These are phyloP conservation scores for Calonectria pseudoreteaudii DNA, from an alignment of 2,329 filamentous ascomycete species.

Conservation along the genomic window DNA sequence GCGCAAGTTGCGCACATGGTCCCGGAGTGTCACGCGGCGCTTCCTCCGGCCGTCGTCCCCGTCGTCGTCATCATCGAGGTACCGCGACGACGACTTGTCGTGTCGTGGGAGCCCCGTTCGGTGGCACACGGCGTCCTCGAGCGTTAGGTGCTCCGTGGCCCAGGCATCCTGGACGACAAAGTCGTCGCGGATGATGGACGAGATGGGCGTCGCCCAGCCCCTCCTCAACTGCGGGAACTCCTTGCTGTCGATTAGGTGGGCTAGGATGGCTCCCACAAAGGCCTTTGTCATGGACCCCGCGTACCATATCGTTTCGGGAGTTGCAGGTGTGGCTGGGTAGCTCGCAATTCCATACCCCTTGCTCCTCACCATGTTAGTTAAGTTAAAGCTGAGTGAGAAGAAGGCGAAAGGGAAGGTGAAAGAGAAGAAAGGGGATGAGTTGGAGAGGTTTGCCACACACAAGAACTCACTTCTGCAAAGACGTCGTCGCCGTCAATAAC, in stretches of 20 bases:
- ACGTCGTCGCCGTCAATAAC: conserved; percentile 42
- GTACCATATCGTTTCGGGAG: conserved; percentile 64
- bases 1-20: conserved; percentile 57
- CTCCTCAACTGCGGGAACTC: conserved; percentile 41
- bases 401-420: too few species aligned
- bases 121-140: conserved; percentile 67
- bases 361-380: background rate
- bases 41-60: conserved; percentile 50
- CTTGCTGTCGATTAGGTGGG: conserved; percentile 62
- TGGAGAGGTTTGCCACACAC: too few species aligned
- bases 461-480: conserved; percentile 37
- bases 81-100: conserved; percentile 43
- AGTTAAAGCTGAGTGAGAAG: background rate
- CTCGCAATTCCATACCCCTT: conserved; percentile 47
- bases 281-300: conserved; percentile 69
- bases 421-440: too few species aligned
- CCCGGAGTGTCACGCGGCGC: conserved; percentile 44
- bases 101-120: conserved; percentile 62
- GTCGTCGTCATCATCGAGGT: conserved; percentile 43
- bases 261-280: conserved; percentile 61
- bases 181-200: conserved; percentile 60
- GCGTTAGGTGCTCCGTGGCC: conserved; percentile 60
- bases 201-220: conserved; percentile 61
- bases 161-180: conserved; percentile 62
- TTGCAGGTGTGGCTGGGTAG: conserved; percentile 53